A percentile compares a stretch with the other conserved stretches of the same genome.
These are phyloP conservation scores for Lupinus albus DNA, from an alignment of 306 rosid genomes.

Conservation along the genomic window DNA sequence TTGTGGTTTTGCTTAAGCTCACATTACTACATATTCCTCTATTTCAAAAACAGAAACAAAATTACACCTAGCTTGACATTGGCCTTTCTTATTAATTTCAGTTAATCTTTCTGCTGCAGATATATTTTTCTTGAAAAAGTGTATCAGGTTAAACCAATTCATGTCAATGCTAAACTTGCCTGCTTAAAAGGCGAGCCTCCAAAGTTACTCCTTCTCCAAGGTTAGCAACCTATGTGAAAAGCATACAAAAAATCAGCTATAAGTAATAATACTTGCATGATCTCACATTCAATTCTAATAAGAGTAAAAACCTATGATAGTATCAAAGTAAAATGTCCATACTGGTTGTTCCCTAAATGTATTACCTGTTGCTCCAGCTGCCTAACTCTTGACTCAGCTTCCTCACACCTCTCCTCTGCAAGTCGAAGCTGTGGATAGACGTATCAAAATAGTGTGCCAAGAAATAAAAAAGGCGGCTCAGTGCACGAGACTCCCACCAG, in stretches of 20 bases:
- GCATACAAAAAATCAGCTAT: not conserved
- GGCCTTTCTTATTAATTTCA: conserved; percentile 3
- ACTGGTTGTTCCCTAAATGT: not conserved
- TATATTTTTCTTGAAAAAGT: not conserved
- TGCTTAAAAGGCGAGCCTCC: conserved; percentile 88
- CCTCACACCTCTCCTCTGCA: conserved; percentile 88
- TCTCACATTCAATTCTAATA: not conserved
- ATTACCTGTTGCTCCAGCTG: conserved; percentile 94
- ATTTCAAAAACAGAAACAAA: not conserved
- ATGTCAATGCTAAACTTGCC: conserved; percentile 54
- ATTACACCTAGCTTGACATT: not conserved
- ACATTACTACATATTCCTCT: not conserved
- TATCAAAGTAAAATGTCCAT: conserved; percentile 8
- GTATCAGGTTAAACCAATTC: too few species aligned
- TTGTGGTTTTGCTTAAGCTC: not conserved
- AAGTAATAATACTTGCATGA: not conserved
- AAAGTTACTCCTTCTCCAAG: conserved; percentile 86
- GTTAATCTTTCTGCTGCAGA: not conserved
- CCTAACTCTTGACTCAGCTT: conserved; percentile 82
- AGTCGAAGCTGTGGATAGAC: conserved; percentile 87
- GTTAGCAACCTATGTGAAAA: conserved; percentile 59
- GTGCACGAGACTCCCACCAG: too few species aligned
- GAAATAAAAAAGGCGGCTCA: too few species aligned
- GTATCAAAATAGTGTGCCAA: conserved; percentile 42
- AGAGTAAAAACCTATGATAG: not conserved